Conservation (phyloP, 768 basidiomycete species). For the Suillus americanus region DNA sequence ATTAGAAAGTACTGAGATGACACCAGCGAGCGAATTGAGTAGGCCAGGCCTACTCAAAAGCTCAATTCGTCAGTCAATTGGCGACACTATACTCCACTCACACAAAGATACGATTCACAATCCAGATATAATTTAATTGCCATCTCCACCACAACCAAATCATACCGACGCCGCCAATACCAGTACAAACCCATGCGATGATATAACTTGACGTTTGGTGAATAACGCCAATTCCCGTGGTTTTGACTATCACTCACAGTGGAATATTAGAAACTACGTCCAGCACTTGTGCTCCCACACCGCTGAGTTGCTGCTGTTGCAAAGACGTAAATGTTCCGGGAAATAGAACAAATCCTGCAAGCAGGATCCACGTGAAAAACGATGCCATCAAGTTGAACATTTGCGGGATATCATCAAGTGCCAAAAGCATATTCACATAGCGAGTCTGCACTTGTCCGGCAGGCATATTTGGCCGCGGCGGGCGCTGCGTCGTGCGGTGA, state of each 20-base stretch:
- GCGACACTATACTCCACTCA: slow-evolving; percentile 26
- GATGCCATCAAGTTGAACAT: slow-evolving; percentile 49
- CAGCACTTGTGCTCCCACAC: slow-evolving; percentile 34
- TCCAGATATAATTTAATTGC: slow-evolving; percentile 59
- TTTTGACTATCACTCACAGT: slow-evolving; percentile 37
- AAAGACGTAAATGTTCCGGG: slow-evolving; percentile 60
- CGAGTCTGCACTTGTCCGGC: slow-evolving; percentile 37
- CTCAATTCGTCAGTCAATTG: slow-evolving; percentile 8
- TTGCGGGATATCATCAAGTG: slow-evolving; percentile 53
- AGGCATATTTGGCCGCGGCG: slow-evolving; percentile 20
- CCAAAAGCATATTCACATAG: slow-evolving; percentile 63
- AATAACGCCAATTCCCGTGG: neutral
- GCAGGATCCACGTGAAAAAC: slow-evolving; percentile 63
- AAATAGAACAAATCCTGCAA: slow-evolving; percentile 63
- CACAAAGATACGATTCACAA: slow-evolving; percentile 57
- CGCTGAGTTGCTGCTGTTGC: slow-evolving; percentile 21
- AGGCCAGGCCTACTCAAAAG: slow-evolving; percentile 46
- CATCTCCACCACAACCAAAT: slow-evolving; percentile 60
- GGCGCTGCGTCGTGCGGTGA: slow-evolving; percentile 20
- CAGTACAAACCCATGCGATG: slow-evolving; percentile 55
- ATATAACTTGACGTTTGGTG: slow-evolving; percentile 39
- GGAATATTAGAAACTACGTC: slow-evolving; percentile 41
- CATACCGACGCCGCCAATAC: slow-evolving; percentile 54
- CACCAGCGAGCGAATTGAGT: slow-evolving; percentile 55
- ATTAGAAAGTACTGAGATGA: slow-evolving; percentile 54